phyloP scores from a whole-genome alignment of 371 early-diverging fungal genomes.

The Apophysomyces sp. region DNA sequence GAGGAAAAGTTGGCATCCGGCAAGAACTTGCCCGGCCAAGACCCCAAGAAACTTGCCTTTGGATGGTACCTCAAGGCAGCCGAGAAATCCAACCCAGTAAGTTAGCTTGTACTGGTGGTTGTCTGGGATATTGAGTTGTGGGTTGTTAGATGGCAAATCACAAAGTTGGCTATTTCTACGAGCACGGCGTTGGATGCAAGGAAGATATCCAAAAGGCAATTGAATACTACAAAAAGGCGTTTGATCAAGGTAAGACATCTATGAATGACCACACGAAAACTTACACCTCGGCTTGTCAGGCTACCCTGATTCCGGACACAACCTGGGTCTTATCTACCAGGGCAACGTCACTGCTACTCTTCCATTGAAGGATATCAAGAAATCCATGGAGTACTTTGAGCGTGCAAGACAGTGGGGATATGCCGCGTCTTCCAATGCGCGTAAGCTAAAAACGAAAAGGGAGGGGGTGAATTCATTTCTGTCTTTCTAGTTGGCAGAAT shows the following conservation, averaged over 20 bases:
- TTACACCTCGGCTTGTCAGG: constrained; percentile 21
- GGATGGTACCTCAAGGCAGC: constrained; percentile 58
- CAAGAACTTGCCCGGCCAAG: constrained; percentile 49
- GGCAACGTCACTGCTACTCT: constrained; percentile 40
- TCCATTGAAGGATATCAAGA: constrained; percentile 42
- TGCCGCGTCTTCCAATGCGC: constrained; percentile 53
- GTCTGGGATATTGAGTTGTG: too few relatives aligned
- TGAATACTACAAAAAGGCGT: constrained; percentile 51
- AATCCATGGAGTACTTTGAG: constrained; percentile 51
- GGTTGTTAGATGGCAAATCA: constrained; percentile 61
- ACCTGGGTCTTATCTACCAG: constrained; percentile 58
- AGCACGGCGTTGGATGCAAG: constrained; percentile 45
- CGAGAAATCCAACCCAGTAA: constrained; percentile 53
- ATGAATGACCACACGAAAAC: neutral
- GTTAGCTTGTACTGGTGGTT: too few relatives aligned
- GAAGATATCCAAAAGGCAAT: constrained; percentile 45
- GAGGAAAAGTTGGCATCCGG: constrained; percentile 56
- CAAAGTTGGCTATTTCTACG: constrained; percentile 55
- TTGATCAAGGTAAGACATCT: constrained; percentile 42
- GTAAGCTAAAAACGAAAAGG: constrained; percentile 18
- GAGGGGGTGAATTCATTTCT: neutral
- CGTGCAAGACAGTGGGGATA: constrained; percentile 56
- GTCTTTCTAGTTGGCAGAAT: constrained; percentile 33
- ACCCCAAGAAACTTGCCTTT: constrained; percentile 49
- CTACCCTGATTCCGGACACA: constrained; percentile 62